Evolutionary conservation across 1,284 basidiomycete genomes (phyloP), one percentile per base, ranked within the genome.

Genomic region (Microbotryum saponariae): DNA sequence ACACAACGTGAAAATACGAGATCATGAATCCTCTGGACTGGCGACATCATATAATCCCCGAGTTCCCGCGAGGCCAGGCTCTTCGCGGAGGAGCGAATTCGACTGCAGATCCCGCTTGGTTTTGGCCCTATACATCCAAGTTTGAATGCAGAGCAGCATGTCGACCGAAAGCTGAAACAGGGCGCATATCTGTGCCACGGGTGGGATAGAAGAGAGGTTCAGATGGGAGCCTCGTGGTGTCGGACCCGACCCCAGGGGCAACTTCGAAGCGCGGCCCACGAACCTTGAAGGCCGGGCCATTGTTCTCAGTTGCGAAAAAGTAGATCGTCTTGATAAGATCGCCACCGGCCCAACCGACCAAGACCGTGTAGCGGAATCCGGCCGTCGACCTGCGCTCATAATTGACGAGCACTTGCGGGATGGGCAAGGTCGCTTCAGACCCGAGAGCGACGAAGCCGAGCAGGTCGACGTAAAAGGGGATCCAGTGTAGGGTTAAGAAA

Each of bases 351-450:
- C 78, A 79, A 6, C 76, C 75, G 0, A 74, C 73, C 4, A 80
- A 71, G 0, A 79, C 79, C 0, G 74, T 74, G 9, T 74, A 67
- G 27, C 79, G 70, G 70, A 81, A 79, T 0, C 80, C 80, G 16
- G 78, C 78, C 9, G 79, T 77, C 16, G 75, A 76, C 63, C 79
- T 79, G 42, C 78, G 72, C 8, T 72, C 66, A 54, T 74, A 77
- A 64, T 81, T 81, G 42, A 76, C 71, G 55, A 81, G 72, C 44
- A 80, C 76, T 67, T 81, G 80, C 1, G 80, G 80, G 54, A 81
- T 76, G 0, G 80, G 80, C 20, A 72, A 65, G 0, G 79, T 81
- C 0, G 78, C 78, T 70, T 82, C 79, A 31, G 81, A 75, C 0
- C 77, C 77, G 6, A 82, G 72, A 0, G 80, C 79, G 23, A 79